Base-by-base conservation (phyloP, 75 land plant genomes). In the Pinus taeda region DNA sequence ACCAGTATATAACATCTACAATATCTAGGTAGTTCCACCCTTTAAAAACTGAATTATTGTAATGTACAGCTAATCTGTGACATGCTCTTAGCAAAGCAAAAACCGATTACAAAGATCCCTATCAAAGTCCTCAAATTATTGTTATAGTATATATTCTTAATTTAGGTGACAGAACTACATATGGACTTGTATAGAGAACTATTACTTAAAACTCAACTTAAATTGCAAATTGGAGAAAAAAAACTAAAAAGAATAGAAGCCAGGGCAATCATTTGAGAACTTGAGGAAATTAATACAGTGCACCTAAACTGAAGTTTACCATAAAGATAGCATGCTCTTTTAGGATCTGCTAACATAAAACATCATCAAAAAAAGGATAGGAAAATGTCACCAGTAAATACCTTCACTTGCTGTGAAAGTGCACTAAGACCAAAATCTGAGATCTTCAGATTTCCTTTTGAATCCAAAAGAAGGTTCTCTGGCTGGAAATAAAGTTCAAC, bases 341-440 rank as follows among this genome's bases (percentile, higher is more conserved):
- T 29, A 2, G 30, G 69, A 33, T 37, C 66, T 24, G 5, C 55
- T 49, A 49, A 49, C 55, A 49, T 11, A 49, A 9, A 49, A 49
- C 55, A 49, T 9, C 55, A 49, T 65, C 39, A 36, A 65, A 33
- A 7, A 65, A 65, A 2, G 6, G 36, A 5, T 20, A 15, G 39
- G 33, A 17, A 17, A 65, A 17, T 65, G 1, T 4, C 8, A 18
- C 69, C 36, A 24, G 17, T 18, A 75, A 80, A 81, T 77, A 88
- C 94, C 77, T 78, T 57, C 4, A 88, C 57, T 83, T 90, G 89
- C 80, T 87, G 89, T 36, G 93, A 80, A 60, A 91, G 77, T 65
- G 95, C 91, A 85, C 95, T 93, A 60, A 91, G 74, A 7, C 93
- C 93, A 81, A 91, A 91, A 45, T 91, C 93, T 53, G 93, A 91